Evolutionary conservation across 495 filamentous ascomycete species (phyloP).

Genomic region (Hypoxylon intermedium): DNA sequence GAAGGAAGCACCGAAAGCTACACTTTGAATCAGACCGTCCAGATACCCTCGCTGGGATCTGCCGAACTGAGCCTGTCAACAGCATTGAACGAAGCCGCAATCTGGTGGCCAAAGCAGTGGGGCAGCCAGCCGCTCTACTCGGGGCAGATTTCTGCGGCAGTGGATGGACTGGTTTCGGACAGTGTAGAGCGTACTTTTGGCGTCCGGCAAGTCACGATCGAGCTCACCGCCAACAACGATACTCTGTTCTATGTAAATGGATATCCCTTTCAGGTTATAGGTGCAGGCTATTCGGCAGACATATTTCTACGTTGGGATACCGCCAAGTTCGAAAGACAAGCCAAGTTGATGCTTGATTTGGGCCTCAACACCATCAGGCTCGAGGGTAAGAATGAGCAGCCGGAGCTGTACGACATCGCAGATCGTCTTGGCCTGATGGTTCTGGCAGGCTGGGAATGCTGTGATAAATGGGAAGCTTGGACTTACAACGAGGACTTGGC

Average conservation of each 20-base stretch:
- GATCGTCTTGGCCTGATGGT: conserved; percentile 68
- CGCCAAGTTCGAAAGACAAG: conserved; percentile 52
- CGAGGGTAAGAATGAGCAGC: conserved; percentile 71
- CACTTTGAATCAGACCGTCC: conserved; percentile 43
- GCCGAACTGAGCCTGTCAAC: conserved; percentile 50
- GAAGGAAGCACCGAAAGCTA: conserved; percentile 33
- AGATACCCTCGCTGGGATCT: conserved; percentile 46
- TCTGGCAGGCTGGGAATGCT: conserved; percentile 71
- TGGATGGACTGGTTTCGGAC: conserved; percentile 55
- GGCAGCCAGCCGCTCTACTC: conserved; percentile 55
- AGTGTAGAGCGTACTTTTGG: conserved; percentile 53
- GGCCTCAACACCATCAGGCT: conserved; percentile 69
- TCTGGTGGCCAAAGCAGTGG: conserved; percentile 61
- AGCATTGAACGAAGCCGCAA: conserved; percentile 46
- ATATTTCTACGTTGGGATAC: conserved; percentile 66
- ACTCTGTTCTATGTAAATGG: conserved; percentile 63
- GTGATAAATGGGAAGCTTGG: conserved; percentile 74
- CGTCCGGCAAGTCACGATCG: conserved; percentile 61
- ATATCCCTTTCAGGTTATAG: conserved; percentile 64
- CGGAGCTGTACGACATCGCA: conserved; percentile 63
- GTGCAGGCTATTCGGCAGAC: conserved; percentile 66
- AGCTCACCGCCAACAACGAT: conserved; percentile 61
- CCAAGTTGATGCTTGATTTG: conserved; percentile 62
- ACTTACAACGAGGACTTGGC: conserved; percentile 63
- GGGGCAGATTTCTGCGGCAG: conserved; percentile 47